Conservation (phyloP, 768 basidiomycete genomes). For the Heimioporus sp. region DNA sequence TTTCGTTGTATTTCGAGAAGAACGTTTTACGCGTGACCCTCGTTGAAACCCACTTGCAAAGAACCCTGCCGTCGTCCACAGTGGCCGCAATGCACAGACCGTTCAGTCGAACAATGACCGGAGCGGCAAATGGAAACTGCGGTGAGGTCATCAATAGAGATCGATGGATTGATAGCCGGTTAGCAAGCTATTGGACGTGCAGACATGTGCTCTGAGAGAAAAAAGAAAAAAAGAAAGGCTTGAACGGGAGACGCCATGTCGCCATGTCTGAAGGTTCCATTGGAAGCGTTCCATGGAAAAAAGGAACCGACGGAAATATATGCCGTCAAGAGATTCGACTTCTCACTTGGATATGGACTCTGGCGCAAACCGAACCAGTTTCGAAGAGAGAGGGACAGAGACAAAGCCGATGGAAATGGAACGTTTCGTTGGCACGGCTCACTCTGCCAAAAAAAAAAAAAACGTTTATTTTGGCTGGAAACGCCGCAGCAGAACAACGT, state of each 20-base stretch:
- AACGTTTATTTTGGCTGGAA: background rate
- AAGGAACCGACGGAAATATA: conserved; percentile 13
- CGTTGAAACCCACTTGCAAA: background rate
- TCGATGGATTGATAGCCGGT: background rate
- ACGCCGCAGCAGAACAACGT: conserved; percentile 10
- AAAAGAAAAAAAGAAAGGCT: background rate
- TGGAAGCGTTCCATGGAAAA: conserved; percentile 18
- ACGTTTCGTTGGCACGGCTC: background rate
- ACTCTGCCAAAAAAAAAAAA: background rate
- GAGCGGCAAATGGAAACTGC: conserved; percentile 2
- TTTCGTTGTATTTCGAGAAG: background rate
- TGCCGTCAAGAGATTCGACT: background rate
- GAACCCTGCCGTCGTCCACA: background rate
- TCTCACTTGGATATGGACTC: background rate
- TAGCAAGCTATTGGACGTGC: background rate
- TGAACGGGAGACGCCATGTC: conserved; percentile 3
- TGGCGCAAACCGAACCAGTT: conserved; percentile 10
- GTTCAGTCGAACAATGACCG: background rate
- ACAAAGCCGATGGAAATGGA: background rate
- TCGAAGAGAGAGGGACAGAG: background rate
- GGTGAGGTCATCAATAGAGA: conserved; percentile 6
- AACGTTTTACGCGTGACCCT: conserved; percentile 1
- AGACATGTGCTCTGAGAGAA: background rate
- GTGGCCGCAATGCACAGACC: background rate
- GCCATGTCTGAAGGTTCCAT: conserved; percentile 17